phyloP scores from a whole-genome alignment of 192 early-diverging fungal species.

The Geosiphon pyriformis region DNA sequence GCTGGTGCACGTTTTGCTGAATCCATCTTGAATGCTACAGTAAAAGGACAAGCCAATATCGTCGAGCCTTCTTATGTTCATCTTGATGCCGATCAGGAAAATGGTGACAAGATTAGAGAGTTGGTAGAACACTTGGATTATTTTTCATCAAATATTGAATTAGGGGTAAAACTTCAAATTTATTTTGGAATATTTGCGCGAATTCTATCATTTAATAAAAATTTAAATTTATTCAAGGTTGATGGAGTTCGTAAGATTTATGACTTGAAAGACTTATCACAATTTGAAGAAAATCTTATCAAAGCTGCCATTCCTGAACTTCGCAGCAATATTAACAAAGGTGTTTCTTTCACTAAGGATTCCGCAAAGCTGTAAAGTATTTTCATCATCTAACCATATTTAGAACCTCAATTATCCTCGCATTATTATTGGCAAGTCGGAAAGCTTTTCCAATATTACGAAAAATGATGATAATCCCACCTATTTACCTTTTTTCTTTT shows the following conservation, averaged over 20 bases:
- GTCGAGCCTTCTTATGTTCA: conserved; percentile 88
- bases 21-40: conserved; percentile 75
- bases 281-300: conserved; percentile 84
- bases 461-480: too few species aligned
- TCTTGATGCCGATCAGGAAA: conserved; percentile 50
- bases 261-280: conserved; percentile 67
- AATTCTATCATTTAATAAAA: not conserved
- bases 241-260: conserved; percentile 87
- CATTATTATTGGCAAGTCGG: too few species aligned
- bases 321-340: conserved; percentile 90
- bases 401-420: too few species aligned
- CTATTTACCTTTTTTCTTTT: too few species aligned
- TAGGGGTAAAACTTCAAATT: conserved; percentile 43
- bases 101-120: conserved; percentile 10
- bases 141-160: conserved; percentile 75
- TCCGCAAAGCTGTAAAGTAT: conserved; percentile 18
- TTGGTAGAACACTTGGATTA: conserved; percentile 51
- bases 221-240: conserved; percentile 26
- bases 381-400: too few species aligned
- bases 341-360: conserved; percentile 35
- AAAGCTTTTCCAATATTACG: too few species aligned
- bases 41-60: conserved; percentile 73
- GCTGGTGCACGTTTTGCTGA: conserved; percentile 89
- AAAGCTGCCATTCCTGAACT: conserved; percentile 83
- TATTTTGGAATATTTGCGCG: not conserved